phyloP scores from a whole-genome alignment of 2,329 filamentous ascomycete genomes.

The Alternaria sp. region DNA sequence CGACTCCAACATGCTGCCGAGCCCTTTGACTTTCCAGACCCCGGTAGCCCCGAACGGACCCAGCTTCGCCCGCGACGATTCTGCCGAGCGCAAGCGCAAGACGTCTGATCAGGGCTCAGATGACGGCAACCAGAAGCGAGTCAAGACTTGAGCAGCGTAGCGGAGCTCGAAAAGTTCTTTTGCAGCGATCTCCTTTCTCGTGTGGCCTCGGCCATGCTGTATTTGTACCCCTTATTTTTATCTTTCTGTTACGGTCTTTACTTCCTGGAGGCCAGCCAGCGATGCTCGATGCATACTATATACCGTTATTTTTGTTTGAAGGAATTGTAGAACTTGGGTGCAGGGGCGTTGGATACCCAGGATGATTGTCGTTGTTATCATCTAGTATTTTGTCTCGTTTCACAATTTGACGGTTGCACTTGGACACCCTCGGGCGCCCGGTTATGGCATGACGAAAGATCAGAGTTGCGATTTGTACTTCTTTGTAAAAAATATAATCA shows the following conservation, averaged over 20 bases:
- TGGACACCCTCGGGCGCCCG: constrained; percentile 3
- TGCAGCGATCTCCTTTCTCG: background rate
- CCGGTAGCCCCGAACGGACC: constrained; percentile 61
- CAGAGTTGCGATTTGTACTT: constrained; percentile 11
- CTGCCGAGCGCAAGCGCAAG: constrained; percentile 49
- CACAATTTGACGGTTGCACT: constrained; percentile 18
- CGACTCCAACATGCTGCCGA: constrained; percentile 87
- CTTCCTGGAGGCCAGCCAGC: constrained; percentile 4
- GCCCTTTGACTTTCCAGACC: constrained; percentile 90
- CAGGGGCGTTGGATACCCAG: constrained; percentile 39
- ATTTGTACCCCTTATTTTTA: constrained; percentile 17
- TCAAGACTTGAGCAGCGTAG: constrained; percentile 38
- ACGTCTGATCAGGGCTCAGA: constrained; percentile 50
- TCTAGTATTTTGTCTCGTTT: constrained; percentile 17
- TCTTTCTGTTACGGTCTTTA: constrained; percentile 7
- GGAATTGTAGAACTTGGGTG: constrained; percentile 17
- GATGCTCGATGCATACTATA: constrained; percentile 16
- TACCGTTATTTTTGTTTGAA: background rate
- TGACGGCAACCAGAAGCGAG: constrained; percentile 44
- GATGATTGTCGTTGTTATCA: constrained; percentile 16
- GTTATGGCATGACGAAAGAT: constrained; percentile 17
- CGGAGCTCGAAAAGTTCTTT: background rate
- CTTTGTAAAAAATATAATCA: constrained; percentile 22
- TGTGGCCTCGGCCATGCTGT: background rate
- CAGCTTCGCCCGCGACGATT: constrained; percentile 54